These are phyloP conservation scores for Phytophthora cryptogea DNA, from an alignment of 352 stramenopile genomes.

Conservation along the genomic window DNA sequence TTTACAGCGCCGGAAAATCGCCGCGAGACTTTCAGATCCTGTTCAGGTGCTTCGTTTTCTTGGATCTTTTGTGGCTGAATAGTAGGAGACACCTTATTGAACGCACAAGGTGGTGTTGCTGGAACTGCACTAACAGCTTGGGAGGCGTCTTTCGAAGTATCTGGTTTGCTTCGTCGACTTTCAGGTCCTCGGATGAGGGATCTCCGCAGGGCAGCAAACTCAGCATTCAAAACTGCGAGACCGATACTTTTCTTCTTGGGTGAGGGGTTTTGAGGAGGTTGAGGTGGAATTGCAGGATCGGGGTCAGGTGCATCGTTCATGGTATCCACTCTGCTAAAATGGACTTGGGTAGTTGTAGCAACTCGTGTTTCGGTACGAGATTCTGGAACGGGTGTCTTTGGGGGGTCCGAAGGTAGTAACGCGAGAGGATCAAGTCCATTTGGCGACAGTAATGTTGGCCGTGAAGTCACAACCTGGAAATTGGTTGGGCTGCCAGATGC, in stretches of 20 bases:
- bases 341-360: slow-evolving; percentile 12
- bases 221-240: slow-evolving; percentile 26
- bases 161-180: slow-evolving; percentile 15
- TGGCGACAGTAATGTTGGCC: background rate
- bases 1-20: slow-evolving; percentile 34
- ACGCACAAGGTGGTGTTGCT: background rate
- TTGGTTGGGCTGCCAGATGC: slow-evolving; percentile 9
- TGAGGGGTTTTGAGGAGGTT: background rate
- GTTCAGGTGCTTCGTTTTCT: slow-evolving; percentile 10
- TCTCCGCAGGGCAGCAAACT: slow-evolving; percentile 23
- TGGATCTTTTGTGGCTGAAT: background rate
- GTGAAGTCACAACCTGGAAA: slow-evolving; percentile 16
- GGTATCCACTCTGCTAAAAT: slow-evolving; percentile 16
- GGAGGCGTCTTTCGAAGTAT: slow-evolving; percentile 14
- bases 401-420: slow-evolving; percentile 19
- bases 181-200: slow-evolving; percentile 21
- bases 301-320: slow-evolving; percentile 7
- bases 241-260: slow-evolving; percentile 36
- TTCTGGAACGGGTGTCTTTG: slow-evolving; percentile 1
- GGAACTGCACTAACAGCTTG: background rate
- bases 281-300: background rate
- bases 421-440: slow-evolving; percentile 15
- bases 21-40: slow-evolving; percentile 36
- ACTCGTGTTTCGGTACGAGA: slow-evolving; percentile 21
- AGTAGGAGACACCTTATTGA: background rate